Percentiles rank a stretch among this genome's conserved stretches.
These are phyloP conservation scores for Corylus heterophylla DNA, from an alignment of 306 rosid genomes.

Conservation along the genomic window DNA sequence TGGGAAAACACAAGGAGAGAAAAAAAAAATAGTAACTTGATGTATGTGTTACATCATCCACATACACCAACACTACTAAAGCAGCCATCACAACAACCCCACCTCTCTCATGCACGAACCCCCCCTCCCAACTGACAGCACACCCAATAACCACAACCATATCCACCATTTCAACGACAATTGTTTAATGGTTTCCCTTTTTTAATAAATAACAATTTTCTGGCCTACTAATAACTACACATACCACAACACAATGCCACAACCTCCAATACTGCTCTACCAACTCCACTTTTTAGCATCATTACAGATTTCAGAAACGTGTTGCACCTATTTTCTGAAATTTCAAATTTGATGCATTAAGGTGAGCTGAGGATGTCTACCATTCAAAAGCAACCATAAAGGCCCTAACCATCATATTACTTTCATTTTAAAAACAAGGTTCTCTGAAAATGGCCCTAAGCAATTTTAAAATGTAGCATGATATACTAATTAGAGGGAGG, in stretches of 20 bases:
- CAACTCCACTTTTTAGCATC: background rate
- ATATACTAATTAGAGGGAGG: background rate
- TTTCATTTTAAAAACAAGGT: background rate
- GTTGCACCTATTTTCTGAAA: background rate
- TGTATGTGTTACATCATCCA: background rate
- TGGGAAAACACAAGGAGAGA: background rate
- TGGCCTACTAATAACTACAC: background rate
- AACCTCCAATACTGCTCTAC: constrained; percentile 1
- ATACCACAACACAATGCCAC: background rate
- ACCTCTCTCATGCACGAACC: background rate
- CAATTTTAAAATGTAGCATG: background rate
- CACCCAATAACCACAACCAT: background rate
- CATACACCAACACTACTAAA: background rate
- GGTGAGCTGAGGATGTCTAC: background rate
- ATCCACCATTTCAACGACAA: background rate
- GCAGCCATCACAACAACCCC: background rate
- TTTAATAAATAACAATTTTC: background rate
- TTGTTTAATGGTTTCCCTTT: background rate
- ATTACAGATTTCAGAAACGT: background rate
- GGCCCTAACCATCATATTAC: background rate
- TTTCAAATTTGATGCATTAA: background rate
- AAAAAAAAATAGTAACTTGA: background rate
- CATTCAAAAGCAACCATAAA: background rate
- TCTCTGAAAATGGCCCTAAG: background rate
- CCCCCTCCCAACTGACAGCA: background rate